A percentile compares a stretch with the other conserved stretches of the same genome.
Conservation (phyloP, 345 rosid genomes). For the Salix koriyanagi region DNA sequence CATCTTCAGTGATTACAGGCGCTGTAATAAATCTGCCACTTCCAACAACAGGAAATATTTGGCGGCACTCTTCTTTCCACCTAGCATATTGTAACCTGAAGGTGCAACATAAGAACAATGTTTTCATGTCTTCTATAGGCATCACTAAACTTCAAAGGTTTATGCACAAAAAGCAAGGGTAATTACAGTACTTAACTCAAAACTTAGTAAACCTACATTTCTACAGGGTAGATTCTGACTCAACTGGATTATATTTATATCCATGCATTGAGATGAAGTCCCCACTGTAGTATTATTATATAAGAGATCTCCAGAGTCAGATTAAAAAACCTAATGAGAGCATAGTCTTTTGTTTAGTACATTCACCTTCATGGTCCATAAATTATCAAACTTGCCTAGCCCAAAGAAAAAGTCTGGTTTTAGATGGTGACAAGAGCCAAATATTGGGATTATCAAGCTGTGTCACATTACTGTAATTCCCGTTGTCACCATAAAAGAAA, state of each 20-base stretch:
- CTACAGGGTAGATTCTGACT: not conserved
- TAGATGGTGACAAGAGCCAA: not conserved
- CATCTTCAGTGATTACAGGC: conserved; percentile 79
- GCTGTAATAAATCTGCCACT: conserved; percentile 87
- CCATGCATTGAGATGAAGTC: not conserved
- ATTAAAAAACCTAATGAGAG: not conserved
- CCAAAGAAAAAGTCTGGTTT: not conserved
- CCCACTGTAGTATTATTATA: not conserved
- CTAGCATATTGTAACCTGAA: conserved; percentile 65
- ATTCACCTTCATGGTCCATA: not conserved
- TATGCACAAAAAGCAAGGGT: not conserved
- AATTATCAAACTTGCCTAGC: not conserved
- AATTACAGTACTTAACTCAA: not conserved
- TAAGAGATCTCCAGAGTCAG: not conserved
- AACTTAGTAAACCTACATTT: not conserved
- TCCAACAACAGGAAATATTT: conserved; percentile 76
- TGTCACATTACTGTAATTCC: not conserved
- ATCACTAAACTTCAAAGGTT: not conserved
- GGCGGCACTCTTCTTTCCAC: conserved; percentile 77
- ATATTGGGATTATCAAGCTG: not conserved
- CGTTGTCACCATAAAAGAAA: not conserved
- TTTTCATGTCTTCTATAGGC: conserved; percentile 1
- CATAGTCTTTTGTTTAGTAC: not conserved
- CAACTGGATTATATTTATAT: not conserved
- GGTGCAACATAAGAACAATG: not conserved